Evolutionary conservation across 495 filamentous ascomycete species (phyloP), one percentile per base, ranked within the genome.

Genomic region (Mytilinidion resinicola): DNA sequence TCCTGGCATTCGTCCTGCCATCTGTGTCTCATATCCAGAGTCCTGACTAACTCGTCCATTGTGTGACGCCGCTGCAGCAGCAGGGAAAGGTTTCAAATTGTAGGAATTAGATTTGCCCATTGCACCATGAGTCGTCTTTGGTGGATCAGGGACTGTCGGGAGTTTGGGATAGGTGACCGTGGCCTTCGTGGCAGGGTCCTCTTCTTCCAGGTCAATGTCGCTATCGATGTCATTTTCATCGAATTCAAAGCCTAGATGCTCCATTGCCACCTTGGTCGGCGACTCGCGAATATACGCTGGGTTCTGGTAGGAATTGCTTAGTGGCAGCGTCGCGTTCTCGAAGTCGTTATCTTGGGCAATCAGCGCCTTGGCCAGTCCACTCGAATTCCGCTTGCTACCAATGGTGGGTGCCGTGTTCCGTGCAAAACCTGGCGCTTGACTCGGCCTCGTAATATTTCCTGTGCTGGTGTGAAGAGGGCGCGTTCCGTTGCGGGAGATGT

Each of bases 201-300:
- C 82, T 14, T 87, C 66, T 46, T 88, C 81, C 9, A 88, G 70
- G 34, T 85, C 80, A 2, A 78, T 72, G 57, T 89, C 85, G 57
- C 86, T 82, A 61, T 85, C 84, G 65, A 89, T 87, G 59, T 89
- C 87, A 52, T 83, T 77, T 50, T 85, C 82, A 52, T 77, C 76
- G 61, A 82, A 79, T 55, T 76, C 77, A 12, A 84, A 75, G 7
- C 30, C 69, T 36, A 42, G 19, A 35, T 38, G 37, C 8, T 54
- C 30, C 1, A 50, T 39, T 11, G 49, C 42, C 25, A 52, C 36
- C 33, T 55, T 44, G 50, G 11, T 33, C n/a, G 19, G 21, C 8
- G 20, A 33, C 8, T 30, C 30, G 21, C 33, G 19, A 6, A 30
- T 49, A 21, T 25, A 12, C 8, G 21, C 17, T 54, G 63, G 46